Percentiles rank a stretch among this genome's conserved stretches.
Evolutionary conservation across 441 rosid species (phyloP).

Genomic region (Brassica balearica): DNA sequence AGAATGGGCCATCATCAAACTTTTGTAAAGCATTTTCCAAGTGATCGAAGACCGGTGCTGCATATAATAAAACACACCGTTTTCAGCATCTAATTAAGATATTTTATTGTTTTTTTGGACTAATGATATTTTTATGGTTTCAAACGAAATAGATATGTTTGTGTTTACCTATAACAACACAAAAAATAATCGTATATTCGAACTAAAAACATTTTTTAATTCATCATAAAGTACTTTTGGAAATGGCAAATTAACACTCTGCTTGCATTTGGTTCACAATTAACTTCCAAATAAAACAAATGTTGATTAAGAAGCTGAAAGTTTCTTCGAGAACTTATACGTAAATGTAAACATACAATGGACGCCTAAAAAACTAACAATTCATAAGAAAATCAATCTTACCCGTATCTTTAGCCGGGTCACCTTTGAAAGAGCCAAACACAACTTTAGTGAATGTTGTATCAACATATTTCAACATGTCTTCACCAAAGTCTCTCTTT

Average conservation of each 20-base stretch:
- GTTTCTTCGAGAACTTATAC: background rate
- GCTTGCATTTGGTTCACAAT: background rate
- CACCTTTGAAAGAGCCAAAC: conserved; percentile 61
- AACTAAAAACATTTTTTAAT: background rate
- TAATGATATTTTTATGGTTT: background rate
- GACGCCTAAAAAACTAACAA: background rate
- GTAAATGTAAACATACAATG: background rate
- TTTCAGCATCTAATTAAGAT: background rate
- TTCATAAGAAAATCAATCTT: conserved; percentile 11
- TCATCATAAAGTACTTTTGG: background rate
- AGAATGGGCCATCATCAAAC: conserved; percentile 74
- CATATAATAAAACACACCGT: conserved; percentile 3
- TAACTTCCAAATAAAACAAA: background rate
- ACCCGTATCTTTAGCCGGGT: conserved; percentile 69
- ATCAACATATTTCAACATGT: conserved; percentile 56
- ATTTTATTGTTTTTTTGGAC: no score
- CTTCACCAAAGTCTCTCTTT: conserved; percentile 77
- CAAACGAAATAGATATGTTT: background rate
- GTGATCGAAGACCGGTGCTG: conserved; percentile 59
- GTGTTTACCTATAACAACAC: background rate
- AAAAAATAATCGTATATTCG: background rate
- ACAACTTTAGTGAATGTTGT: conserved; percentile 56
- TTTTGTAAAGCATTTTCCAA: conserved; percentile 71
- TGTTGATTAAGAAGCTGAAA: background rate
- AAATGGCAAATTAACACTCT: background rate